These are phyloP conservation scores for Diospyros kaki DNA, from an alignment of 148 eudicot genomes.

Conservation along the genomic window DNA sequence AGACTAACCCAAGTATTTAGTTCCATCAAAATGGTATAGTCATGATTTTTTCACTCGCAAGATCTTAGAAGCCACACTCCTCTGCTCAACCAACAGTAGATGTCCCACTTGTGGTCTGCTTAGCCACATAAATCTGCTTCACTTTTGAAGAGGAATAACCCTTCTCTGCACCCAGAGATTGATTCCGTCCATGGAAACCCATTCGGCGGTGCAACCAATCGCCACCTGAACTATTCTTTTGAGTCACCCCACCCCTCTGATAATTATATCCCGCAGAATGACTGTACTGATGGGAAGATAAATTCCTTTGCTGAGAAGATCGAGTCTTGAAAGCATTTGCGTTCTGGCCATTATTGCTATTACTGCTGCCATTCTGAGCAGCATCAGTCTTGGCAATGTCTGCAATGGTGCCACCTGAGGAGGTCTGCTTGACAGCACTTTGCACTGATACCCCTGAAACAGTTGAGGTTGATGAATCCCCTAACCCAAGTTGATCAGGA, in stretches of 20 bases:
- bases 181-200: conserved; percentile 79
- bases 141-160: conserved; percentile 51
- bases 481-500: conserved; percentile 42
- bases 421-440: conserved; percentile 23
- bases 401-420: conserved; percentile 23
- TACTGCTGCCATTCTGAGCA: conserved; percentile 26
- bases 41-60: background rate
- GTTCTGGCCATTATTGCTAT: conserved; percentile 28
- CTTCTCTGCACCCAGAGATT: conserved; percentile 57
- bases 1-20: background rate
- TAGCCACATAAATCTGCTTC: conserved; percentile 90
- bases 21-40: background rate
- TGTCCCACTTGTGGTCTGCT: conserved; percentile 51
- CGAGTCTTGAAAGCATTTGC: conserved; percentile 32
- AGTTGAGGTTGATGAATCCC: conserved; percentile 30
- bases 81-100: conserved; percentile 33
- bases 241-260: conserved; percentile 50
- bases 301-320: conserved; percentile 42
- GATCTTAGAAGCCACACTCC: background rate
- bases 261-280: conserved; percentile 34
- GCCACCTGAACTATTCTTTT: conserved; percentile 44
- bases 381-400: conserved; percentile 26
- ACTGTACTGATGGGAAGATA: conserved; percentile 35
- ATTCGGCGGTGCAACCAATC: conserved; percentile 70
- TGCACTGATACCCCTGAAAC: conserved; percentile 26